Conservation (phyloP, 2,329 filamentous ascomycete species). For the Teratosphaeria viscida region DNA sequence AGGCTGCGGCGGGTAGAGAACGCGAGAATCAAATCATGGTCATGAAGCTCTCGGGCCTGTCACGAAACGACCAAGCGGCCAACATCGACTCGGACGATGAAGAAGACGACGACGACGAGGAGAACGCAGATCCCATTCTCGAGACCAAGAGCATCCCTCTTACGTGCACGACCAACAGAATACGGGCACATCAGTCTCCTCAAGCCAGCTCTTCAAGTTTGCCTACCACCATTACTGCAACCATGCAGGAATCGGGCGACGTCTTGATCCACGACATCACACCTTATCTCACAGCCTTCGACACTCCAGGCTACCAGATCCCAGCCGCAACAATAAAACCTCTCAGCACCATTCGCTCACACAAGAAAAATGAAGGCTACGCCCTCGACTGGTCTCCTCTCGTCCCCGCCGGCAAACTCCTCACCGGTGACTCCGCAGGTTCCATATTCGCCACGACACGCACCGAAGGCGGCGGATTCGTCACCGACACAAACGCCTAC, state of each 20-base stretch:
- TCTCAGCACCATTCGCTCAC: slow-evolving; percentile 73
- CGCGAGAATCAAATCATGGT: slow-evolving; percentile 91
- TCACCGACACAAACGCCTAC: slow-evolving; percentile 75
- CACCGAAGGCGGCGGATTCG: slow-evolving; percentile 79
- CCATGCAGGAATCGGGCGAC: slow-evolving; percentile 82
- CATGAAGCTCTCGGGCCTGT: slow-evolving; percentile 88
- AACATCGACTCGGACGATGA: slow-evolving; percentile 60
- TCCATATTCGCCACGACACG: slow-evolving; percentile 80
- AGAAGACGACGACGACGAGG: slow-evolving; percentile 63
- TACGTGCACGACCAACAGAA: slow-evolving; percentile 81
- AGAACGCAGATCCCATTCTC: slow-evolving; percentile 72
- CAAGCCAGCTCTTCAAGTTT: slow-evolving; percentile 58
- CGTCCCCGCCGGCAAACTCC: slow-evolving; percentile 68
- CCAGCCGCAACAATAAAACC: slow-evolving; percentile 80
- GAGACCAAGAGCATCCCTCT: slow-evolving; percentile 86
- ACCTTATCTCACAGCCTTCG: slow-evolving; percentile 78
- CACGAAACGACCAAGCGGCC: slow-evolving; percentile 66
- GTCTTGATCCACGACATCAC: slow-evolving; percentile 92
- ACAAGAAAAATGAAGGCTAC: slow-evolving; percentile 81
- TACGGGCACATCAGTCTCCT: slow-evolving; percentile 74
- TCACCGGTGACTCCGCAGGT: slow-evolving; percentile 86
- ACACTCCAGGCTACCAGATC: slow-evolving; percentile 72
- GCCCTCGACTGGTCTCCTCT: slow-evolving; percentile 92
- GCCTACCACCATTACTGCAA: slow-evolving; percentile 75
- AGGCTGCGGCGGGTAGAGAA: slow-evolving; percentile 64